Evolutionary conservation across 176 grass and related monocot genomes (phyloP), one percentile per base, ranked within the genome.

Genomic region (Bolboschoenus planiculmis): DNA sequence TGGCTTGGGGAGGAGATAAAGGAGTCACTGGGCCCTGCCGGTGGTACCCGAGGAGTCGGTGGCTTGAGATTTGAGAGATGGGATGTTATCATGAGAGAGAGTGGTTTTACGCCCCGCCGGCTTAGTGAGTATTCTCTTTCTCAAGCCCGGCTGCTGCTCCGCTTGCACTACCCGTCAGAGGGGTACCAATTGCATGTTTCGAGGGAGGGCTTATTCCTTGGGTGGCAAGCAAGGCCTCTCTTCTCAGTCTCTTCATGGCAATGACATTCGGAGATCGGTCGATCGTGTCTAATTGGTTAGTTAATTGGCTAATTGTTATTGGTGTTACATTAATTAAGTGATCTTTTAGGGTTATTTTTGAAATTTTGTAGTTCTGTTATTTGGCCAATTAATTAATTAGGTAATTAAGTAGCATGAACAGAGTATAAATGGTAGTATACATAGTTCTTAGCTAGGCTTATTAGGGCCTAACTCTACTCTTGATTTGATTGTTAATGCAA

Each of bases 221-320:
- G 92, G 1, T 99, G 96, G 96, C 92, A 99, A 87, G 87, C 82
- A 34, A 87, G 92, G 39, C 84, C 96, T 30, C 84, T 95, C 84
- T 90, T 95, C 56, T 99, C 92, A n/a, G 92, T 99, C n/a, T 99
- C 96, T 53, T 87, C 96, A 21, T 99, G 96, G 96, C 90, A 93
- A 63, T 94, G 91, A 86, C 29, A n/a, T 48, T 14, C 53, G 81
- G 8, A 77, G 80, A 72, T 85, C 71, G 87, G 85, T 36, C 51
- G 47, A 85, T 78, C 60, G n/a, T 87, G 74, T 21, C 67, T 84
- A 71, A 33, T 66, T 53, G 56, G 10, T 85, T 86, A 36, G 65
- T 79, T 53, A 53, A 9, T 53, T 76, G 43, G 48, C 80, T 82
- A 67, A 64, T 83, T 64, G 47, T 43, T 85, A 51, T 78, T 75